Base-by-base conservation (phyloP, 805 yeast genomes). In the Wickerhamomyces subpelliculosus region DNA sequence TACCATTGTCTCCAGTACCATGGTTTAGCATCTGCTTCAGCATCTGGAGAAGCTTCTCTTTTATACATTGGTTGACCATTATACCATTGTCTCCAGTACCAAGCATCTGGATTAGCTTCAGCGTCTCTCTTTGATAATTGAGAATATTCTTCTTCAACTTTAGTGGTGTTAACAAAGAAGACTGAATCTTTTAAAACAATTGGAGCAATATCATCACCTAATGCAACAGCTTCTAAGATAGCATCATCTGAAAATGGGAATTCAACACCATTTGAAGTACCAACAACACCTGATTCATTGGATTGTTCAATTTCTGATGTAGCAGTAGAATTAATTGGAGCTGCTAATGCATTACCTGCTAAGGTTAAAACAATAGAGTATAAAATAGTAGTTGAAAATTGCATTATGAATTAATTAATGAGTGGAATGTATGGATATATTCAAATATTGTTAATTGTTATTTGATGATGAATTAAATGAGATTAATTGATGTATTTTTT, bases 181-280 rank as follows among this genome's bases (percentile, higher is more conserved):
- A 30, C 33, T n/a, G 25, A 16, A 21, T 21, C 33, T n/a, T 30
- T 25, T 13, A 30, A n/a, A 9, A 19, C 22, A 21, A 20, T 9
- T 30, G 33, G 33, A n/a, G 23, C 33, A 21, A 30, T 30, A 11
- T 30, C 33, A 30, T 30, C 21, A 30, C 24, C 24, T 19, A 30
- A 30, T 3, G 18, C 13, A 30, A 30, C 33, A 21, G 24, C 33
- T 30, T 30, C 33, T 21, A 30, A 21, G 23, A 30, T 30, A 16
- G 33, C 33, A 13, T 30, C 33, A n/a, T 30, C 21, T 8, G 33
- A 30, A n/a, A 32, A 22, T 22, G 27, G 29, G 29, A 27, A 27
- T 27, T 27, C 29, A 27, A 27, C 29, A 27, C 29, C 29, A 16
- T 27, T 18, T 5, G 34, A 23, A 19, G 21, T 20, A 19, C 23